Conservation (phyloP, 352 stramenopile genomes). For the Pythium graminicola region DNA sequence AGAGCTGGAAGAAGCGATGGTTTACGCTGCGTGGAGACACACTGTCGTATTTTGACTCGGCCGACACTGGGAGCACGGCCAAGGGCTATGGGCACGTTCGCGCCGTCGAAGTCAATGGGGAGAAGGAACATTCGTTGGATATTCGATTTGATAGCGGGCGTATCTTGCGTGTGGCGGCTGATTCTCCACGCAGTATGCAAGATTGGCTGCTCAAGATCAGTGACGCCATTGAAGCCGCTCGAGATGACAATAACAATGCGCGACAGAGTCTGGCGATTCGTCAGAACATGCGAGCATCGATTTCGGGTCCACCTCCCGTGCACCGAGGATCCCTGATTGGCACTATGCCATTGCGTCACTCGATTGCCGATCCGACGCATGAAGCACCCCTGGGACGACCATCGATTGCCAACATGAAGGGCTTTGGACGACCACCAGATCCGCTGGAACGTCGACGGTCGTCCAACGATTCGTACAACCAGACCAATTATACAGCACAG, state of each 20-base stretch:
- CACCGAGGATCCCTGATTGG: conserved; percentile 25
- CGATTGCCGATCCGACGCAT: conserved; percentile 22
- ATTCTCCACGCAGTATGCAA: conserved; percentile 57
- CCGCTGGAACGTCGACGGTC: conserved; percentile 11
- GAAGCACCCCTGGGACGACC: neutral
- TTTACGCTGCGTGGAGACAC: conserved; percentile 72
- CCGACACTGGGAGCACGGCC: conserved; percentile 57
- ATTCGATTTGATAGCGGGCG: conserved; percentile 73
- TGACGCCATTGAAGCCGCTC: conserved; percentile 58
- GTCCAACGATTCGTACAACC: conserved; percentile 17
- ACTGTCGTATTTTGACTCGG: conserved; percentile 80
- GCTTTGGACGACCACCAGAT: neutral
- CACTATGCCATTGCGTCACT: conserved; percentile 34
- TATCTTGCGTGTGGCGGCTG: conserved; percentile 61
- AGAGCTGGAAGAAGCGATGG: conserved; percentile 78
- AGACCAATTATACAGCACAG: conserved; percentile 5
- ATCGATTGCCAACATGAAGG: conserved; percentile 17
- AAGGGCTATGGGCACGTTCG: conserved; percentile 77
- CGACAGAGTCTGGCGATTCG: conserved; percentile 41
- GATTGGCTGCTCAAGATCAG: conserved; percentile 68
- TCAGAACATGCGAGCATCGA: conserved; percentile 38
- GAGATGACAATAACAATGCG: conserved; percentile 50
- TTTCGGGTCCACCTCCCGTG: conserved; percentile 18
- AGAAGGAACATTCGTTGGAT: conserved; percentile 55
- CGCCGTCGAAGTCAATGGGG: conserved; percentile 63